Percentiles rank a stretch among this genome's conserved stretches.
Evolutionary conservation across 306 rosid genomes (phyloP).

Genomic region (Castanospermum australe): DNA sequence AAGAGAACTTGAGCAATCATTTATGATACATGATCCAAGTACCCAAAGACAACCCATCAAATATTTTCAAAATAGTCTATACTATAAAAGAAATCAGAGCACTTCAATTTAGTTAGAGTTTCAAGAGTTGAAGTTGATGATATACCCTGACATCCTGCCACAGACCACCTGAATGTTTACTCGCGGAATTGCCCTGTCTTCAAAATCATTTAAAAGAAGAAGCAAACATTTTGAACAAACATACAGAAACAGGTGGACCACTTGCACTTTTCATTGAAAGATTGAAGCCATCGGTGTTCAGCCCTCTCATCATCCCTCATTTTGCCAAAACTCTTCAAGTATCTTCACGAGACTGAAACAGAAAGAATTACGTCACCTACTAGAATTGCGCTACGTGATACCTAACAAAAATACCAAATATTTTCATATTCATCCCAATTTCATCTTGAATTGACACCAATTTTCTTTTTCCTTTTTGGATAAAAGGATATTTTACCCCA

Average conservation of each 20-base stretch:
- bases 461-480: neutral
- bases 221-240: neutral
- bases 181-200: neutral
- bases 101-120: neutral
- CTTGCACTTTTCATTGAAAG: neutral
- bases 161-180: neutral
- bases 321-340: neutral
- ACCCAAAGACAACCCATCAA: neutral
- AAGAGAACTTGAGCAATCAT: neutral
- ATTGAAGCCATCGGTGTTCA: too few species aligned
- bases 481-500: neutral
- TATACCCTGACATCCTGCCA: neutral
- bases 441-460: neutral
- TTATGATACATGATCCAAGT: neutral
- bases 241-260: neutral
- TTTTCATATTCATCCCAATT: neutral
- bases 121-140: neutral
- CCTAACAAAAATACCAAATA: neutral
- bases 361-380: too few species aligned
- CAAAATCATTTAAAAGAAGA: neutral
- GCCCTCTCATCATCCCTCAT: neutral
- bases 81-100: neutral
- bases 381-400: too few species aligned
- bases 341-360: too few species aligned
- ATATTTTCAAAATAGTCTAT: neutral